A percentile compares a stretch with the other conserved stretches of the same genome.
Evolutionary conservation across 148 eudicot species (phyloP).

Genomic region (Talinum fruticosum): DNA sequence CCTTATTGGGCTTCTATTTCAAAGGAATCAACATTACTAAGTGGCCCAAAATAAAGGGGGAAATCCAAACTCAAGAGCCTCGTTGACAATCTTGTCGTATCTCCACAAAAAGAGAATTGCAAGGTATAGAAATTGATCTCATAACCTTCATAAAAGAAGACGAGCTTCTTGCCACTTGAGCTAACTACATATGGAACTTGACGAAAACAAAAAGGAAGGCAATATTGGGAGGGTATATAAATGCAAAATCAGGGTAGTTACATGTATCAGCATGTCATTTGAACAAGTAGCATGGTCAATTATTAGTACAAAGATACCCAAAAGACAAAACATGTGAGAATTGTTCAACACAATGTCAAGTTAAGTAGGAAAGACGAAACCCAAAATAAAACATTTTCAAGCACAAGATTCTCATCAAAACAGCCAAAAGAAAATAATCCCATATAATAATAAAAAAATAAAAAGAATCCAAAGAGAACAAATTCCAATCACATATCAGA

Average conservation of each 20-base stretch:
- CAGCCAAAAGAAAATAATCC: slow-evolving; percentile 26
- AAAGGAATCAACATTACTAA: too few relatives aligned
- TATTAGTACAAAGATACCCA: slow-evolving; percentile 18
- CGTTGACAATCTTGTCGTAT: too few relatives aligned
- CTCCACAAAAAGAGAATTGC: too few relatives aligned
- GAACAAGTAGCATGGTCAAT: slow-evolving; percentile 15
- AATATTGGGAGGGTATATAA: not conserved
- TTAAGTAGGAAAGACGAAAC: slow-evolving; percentile 18
- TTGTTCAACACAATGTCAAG: slow-evolving; percentile 17
- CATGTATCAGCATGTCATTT: slow-evolving; percentile 18
- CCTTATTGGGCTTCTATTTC: too few relatives aligned
- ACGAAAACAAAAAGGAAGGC: too few relatives aligned
- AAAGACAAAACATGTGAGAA: slow-evolving; percentile 22
- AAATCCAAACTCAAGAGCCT: too few relatives aligned
- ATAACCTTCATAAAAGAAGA: too few relatives aligned
- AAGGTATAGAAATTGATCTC: too few relatives aligned
- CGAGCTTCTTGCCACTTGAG: too few relatives aligned
- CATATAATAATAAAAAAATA: not conserved
- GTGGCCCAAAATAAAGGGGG: too few relatives aligned
- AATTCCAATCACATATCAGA: slow-evolving; percentile 28
- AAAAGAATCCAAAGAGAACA: slow-evolving; percentile 27
- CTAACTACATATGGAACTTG: too few relatives aligned
- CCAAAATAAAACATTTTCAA: slow-evolving; percentile 13
- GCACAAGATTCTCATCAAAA: slow-evolving; percentile 26
- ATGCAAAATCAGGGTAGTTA: not conserved